phyloP scores from a whole-genome alignment of 140 eudicot species.

The Oenanthe javanica region DNA sequence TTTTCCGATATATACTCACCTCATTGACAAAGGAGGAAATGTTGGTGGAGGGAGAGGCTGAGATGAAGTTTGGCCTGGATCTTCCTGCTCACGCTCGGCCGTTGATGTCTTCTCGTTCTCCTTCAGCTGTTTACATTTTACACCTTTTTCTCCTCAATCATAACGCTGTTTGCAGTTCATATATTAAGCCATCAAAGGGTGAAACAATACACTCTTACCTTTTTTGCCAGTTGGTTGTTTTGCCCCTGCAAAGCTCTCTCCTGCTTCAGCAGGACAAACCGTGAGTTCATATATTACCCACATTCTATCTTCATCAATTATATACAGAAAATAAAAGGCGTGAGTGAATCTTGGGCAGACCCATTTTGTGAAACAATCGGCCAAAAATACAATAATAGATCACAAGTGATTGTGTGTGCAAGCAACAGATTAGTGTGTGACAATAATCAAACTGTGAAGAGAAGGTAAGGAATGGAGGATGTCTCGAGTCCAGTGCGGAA shows the following conservation, averaged over 20 bases:
- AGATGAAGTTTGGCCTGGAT: slow-evolving; percentile 15
- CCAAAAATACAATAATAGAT: no score
- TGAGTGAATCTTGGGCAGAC: background rate
- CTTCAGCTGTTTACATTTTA: slow-evolving; percentile 27
- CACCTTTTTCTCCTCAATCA: background rate
- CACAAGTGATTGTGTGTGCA: no score
- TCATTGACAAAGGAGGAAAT: slow-evolving; percentile 19
- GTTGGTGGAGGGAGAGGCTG: slow-evolving; percentile 17
- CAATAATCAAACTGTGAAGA: no score
- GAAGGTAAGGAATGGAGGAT: no score
- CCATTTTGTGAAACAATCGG: background rate
- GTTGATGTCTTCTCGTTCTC: slow-evolving; percentile 28
- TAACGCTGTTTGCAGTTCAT: background rate
- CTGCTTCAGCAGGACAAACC: slow-evolving; percentile 20
- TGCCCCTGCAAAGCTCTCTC: slow-evolving; percentile 52
- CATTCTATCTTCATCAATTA: background rate
- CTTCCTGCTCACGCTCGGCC: slow-evolving; percentile 20
- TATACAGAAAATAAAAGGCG: background rate
- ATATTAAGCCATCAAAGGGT: background rate
- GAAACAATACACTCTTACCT: slow-evolving; percentile 26
- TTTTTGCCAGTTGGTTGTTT: slow-evolving; percentile 51
- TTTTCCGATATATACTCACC: background rate
- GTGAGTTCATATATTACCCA: background rate
- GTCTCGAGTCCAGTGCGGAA: no score
- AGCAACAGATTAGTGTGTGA: no score